Percentiles rank a stretch among this genome's conserved stretches.
phyloP scores from a whole-genome alignment of 495 filamentous ascomycete genomes.

The Aspergillus saccharolyticus region DNA sequence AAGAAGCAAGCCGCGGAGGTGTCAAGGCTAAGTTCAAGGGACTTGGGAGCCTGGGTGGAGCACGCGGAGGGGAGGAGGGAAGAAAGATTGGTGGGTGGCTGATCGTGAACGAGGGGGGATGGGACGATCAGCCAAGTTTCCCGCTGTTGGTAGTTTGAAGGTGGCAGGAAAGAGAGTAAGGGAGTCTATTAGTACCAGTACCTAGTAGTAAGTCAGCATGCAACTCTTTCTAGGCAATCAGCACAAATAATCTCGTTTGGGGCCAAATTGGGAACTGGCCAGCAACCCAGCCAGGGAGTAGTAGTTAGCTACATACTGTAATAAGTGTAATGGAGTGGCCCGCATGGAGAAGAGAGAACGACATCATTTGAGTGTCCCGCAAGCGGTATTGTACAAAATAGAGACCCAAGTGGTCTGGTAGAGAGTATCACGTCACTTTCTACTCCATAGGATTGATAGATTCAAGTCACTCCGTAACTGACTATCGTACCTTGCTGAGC shows the following conservation, averaged over 20 bases:
- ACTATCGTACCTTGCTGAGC: neutral
- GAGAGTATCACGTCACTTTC: neutral
- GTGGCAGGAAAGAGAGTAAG: neutral
- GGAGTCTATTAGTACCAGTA: neutral
- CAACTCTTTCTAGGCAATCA: slow-evolving; percentile 1
- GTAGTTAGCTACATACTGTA: neutral
- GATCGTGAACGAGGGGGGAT: neutral
- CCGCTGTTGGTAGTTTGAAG: neutral
- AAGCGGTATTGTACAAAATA: neutral
- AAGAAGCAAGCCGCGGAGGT: neutral
- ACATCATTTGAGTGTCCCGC: neutral
- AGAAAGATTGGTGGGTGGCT: neutral
- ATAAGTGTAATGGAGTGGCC: neutral
- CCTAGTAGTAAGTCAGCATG: neutral
- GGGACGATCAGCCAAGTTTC: neutral
- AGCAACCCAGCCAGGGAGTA: slow-evolving; percentile 14
- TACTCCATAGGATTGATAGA: neutral
- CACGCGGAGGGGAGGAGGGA: neutral
- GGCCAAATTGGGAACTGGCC: slow-evolving; percentile 2
- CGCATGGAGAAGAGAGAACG: neutral
- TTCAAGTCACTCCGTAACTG: too few species aligned
- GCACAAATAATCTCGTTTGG: slow-evolving; percentile 3
- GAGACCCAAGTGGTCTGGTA: too few species aligned
- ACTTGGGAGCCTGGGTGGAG: neutral
- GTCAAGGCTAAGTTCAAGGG: neutral